Percentiles rank a stretch among this genome's conserved stretches.
Conservation (phyloP, 1,139 yeast species). For the Suhomyces wounanorum region DNA sequence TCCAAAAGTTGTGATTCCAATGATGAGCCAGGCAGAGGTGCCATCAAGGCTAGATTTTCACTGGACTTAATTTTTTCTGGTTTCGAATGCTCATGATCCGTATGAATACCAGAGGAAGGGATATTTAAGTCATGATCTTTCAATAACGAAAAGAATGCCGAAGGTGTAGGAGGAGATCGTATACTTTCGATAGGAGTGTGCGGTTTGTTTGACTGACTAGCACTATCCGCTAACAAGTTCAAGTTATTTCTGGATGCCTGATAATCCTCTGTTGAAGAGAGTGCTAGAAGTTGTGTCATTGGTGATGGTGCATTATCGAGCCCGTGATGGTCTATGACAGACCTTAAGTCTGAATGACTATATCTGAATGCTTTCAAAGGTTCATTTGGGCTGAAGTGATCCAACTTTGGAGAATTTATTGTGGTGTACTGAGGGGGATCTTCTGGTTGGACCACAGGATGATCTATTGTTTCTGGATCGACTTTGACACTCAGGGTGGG, state of each 20-base stretch:
- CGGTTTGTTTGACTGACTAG: slow-evolving; percentile 1
- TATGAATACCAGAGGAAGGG: background rate
- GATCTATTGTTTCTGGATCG: background rate
- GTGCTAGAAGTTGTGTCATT: slow-evolving; percentile 3
- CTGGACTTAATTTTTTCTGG: background rate
- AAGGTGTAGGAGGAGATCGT: slow-evolving; percentile 19
- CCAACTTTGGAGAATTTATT: background rate
- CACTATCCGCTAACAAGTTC: slow-evolving; percentile 11
- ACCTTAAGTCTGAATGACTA: slow-evolving; percentile 13
- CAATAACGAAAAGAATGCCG: slow-evolving; percentile 23
- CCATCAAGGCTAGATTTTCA: background rate
- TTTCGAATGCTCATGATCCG: background rate
- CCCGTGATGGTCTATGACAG: slow-evolving; percentile 1
- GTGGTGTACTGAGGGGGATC: background rate
- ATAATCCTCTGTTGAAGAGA: background rate
- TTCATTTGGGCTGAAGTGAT: slow-evolving; percentile 5
- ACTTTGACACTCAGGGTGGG: background rate
- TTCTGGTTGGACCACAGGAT: background rate
- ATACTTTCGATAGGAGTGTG: background rate
- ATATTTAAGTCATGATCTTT: slow-evolving; percentile 16
- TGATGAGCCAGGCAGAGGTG: background rate
- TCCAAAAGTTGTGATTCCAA: slow-evolving; percentile 6
- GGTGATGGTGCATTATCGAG: slow-evolving; percentile 7
- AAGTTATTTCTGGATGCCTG: slow-evolving; percentile 2
- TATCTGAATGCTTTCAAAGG: slow-evolving; percentile 13